phyloP scores from a whole-genome alignment of 106 monocot species.

The Phalaenopsis aphrodite region DNA sequence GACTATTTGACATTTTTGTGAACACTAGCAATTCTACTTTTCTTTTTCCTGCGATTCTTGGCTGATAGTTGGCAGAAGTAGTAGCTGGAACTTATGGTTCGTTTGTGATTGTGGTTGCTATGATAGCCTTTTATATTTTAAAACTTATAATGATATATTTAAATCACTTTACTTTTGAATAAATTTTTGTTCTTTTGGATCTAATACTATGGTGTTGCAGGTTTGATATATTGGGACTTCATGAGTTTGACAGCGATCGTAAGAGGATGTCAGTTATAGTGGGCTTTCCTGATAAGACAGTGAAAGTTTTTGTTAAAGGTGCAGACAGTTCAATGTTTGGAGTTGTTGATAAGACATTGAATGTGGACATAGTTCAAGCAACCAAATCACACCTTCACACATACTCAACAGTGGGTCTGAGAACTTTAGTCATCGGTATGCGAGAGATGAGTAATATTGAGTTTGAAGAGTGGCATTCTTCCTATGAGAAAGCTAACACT shows the following conservation, averaged over 20 bases:
- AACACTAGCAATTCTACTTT: not conserved
- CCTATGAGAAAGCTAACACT: slow-evolving; percentile 72
- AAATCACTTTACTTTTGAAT: not conserved
- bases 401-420: slow-evolving; percentile 80
- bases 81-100: not conserved
- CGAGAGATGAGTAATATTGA: slow-evolving; percentile 43
- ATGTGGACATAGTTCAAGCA: slow-evolving; percentile 26
- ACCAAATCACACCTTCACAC: slow-evolving; percentile 58
- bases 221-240: slow-evolving; percentile 77
- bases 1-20: not conserved
- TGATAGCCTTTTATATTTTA: not conserved
- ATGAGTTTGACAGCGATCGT: slow-evolving; percentile 95
- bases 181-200: not conserved
- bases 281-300: slow-evolving; percentile 72
- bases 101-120: not conserved
- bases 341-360: slow-evolving; percentile 32
- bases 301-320: slow-evolving; percentile 83
- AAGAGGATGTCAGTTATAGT: slow-evolving; percentile 97
- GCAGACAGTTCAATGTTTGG: slow-evolving; percentile 87
- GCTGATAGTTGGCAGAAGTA: not conserved
- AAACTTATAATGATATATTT: not conserved
- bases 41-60: not conserved
- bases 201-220: slow-evolving; percentile 27
- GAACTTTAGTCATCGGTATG: slow-evolving; percentile 80
- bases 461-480: slow-evolving; percentile 62